Base-by-base conservation (phyloP, 2,329 filamentous ascomycete genomes). In the Nothopassalora personata region DNA sequence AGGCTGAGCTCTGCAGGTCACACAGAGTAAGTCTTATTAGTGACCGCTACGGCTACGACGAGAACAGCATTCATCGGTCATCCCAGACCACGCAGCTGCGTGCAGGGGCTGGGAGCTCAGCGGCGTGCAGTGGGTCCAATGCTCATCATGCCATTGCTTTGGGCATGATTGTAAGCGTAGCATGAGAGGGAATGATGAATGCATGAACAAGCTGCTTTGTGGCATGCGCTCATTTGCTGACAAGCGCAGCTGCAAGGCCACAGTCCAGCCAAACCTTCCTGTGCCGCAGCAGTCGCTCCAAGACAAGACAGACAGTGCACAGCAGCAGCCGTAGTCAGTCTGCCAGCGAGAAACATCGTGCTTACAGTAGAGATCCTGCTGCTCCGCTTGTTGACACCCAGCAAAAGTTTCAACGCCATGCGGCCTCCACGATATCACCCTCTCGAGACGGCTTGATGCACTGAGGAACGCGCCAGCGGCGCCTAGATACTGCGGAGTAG, bases 201-300 rank as follows among this genome's bases (percentile, higher is more conserved):
- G 61, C 64, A 68, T 66, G 61, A 64, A 64, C 64, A 49, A 45
- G 58, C 57, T 34, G 59, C 57, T 62, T 65, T 66, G 65, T 67
- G 66, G 66, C 66, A 67, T 56, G 27, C 62, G 59, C 56, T 65
- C 56, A 68, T 68, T 67, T 62, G 66, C 62, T 60, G 60, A 27
- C 5, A 47, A 8, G 53, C 19, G 18, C 34, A 50, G 53, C 39
- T 47, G 58, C 63, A 61, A 62, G 54, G 58, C 63, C 52, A 54
- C 34, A 10, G 52, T 54, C 30, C 45, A 56, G 45, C 27, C 50
- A 55, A 59, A 55, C 30, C 56, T 49, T 58, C 56, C 56, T 43
- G 43, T 30, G 27, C 34, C 31, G 39, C 46, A 50, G 10, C 1
- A 34, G 31, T 9, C 11, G 31, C 31, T 34, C 31, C 1, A 8